phyloP scores from a whole-genome alignment of 441 rosid genomes.

The Populus hybrid region DNA sequence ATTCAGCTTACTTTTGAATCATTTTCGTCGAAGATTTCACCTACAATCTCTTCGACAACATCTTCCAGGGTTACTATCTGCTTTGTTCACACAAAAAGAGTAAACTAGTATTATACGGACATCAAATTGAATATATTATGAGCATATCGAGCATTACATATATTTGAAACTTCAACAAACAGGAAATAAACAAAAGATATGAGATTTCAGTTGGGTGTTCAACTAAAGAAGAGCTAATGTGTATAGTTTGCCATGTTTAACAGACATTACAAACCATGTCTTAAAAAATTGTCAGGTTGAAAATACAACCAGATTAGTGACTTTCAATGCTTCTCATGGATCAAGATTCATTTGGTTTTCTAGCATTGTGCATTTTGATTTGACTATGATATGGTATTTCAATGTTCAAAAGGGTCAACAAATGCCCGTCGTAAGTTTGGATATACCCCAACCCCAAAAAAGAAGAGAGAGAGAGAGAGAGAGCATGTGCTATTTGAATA shows the following conservation, averaged over 20 bases:
- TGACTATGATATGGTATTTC: neutral
- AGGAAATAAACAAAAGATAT: neutral
- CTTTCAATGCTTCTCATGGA: neutral
- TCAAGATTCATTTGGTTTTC: neutral
- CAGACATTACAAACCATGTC: neutral
- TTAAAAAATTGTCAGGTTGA: neutral
- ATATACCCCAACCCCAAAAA: neutral
- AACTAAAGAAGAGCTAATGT: neutral
- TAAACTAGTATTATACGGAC: neutral
- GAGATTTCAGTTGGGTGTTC: neutral
- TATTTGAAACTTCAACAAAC: neutral
- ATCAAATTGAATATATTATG: neutral
- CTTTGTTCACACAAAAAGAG: conserved; percentile 20
- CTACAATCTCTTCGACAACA: conserved; percentile 98
- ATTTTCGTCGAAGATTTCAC: conserved; percentile 97
- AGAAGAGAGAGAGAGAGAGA: neutral
- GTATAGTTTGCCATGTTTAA: neutral
- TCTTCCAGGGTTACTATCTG: conserved; percentile 97
- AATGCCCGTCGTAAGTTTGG: neutral
- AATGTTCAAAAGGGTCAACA: neutral
- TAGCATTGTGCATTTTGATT: neutral
- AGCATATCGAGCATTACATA: neutral
- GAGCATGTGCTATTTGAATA: neutral
- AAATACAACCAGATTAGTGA: neutral
- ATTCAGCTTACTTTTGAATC: conserved; percentile 74